Evolutionary conservation across 2,329 filamentous ascomycete genomes (phyloP), one percentile per base, ranked within the genome.

Genomic region (Diaporthe aspalathi): DNA sequence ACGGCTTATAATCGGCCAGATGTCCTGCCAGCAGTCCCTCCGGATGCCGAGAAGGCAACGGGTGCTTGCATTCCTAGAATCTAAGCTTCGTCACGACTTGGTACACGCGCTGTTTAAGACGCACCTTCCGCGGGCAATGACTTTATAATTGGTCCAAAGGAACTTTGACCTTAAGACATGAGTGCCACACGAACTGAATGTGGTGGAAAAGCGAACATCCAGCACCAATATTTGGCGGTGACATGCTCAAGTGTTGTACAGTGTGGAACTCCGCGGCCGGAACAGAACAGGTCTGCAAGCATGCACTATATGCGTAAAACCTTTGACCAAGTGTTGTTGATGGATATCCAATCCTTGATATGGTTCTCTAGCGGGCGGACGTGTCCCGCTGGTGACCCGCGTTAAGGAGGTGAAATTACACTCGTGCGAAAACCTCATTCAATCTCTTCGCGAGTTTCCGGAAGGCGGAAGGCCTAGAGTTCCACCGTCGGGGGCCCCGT

Each of bases 401-500:
- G 60, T 50, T 4, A 27, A 24, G 43, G 45, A 24, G 24, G 12
- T 17, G 11, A 65, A 32, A 65, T 50, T 38, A 50, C 38, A 43
- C 4, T 14, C 29, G 11, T 29, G 32, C 32, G 32, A 32, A 38
- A 32, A n/a, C 60, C 38, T 65, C 60, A 65, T 38, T 65, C 60
- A 50, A 29, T 45, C 29, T 50, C 29, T 27, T 50, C 60, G 60
- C 45, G 45, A 65, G 45, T 65, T 65, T 50, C 45, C 60, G 60
- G 60, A 32, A 65, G 29, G 29, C 60, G 60, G 60, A 32, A 65
- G 29, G 29, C 29, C 45, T 29, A 65, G 29, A 38, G 16, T 63
- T 14, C 60, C 60, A 63, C 60, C 43, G 60, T 49, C 43, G 43
- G 43, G 29, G 22, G 27, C 35, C 43, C 60, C 60, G 60, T 43